Percentiles rank a stretch among this genome's conserved stretches.
phyloP scores from a whole-genome alignment of 2,329 filamentous ascomycete species.

The Penicillium sp. region DNA sequence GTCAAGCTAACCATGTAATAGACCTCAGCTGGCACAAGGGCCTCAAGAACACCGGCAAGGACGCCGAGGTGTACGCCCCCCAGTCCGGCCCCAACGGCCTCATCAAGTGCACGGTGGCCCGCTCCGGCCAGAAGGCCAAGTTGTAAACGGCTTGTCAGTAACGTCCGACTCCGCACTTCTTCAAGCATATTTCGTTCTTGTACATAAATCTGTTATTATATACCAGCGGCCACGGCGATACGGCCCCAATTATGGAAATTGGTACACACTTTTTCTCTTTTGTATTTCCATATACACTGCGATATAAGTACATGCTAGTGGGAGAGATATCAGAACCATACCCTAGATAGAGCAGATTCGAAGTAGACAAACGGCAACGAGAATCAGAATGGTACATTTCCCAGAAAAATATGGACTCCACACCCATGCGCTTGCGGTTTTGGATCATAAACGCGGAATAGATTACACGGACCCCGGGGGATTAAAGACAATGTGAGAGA shows the following conservation, averaged over 20 bases:
- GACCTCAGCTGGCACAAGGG: slow-evolving; percentile 97
- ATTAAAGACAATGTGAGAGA: slow-evolving; percentile 5
- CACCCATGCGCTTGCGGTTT: slow-evolving; percentile 42
- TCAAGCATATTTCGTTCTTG: slow-evolving; percentile 11
- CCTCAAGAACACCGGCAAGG: slow-evolving; percentile 88
- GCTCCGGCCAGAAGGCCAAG: slow-evolving; percentile 34
- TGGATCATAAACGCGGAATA: slow-evolving; percentile 32
- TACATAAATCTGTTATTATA: slow-evolving; percentile 26
- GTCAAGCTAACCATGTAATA: slow-evolving; percentile 35
- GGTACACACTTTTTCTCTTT: slow-evolving; percentile 13
- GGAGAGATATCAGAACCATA: neutral
- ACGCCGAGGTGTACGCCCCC: slow-evolving; percentile 92
- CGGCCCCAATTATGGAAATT: slow-evolving; percentile 12
- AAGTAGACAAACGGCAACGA: neutral
- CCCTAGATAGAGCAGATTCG: neutral
- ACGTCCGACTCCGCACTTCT: slow-evolving; percentile 4
- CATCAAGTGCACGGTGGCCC: slow-evolving; percentile 81
- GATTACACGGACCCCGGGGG: slow-evolving; percentile 21
- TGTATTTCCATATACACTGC: slow-evolving; percentile 19
- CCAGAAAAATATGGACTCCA: slow-evolving; percentile 33
- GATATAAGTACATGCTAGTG: slow-evolving; percentile 24
- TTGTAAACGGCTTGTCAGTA: slow-evolving; percentile 25
- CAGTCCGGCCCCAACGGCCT: slow-evolving; percentile 92
- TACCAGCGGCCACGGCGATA: slow-evolving; percentile 18
- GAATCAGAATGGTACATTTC: slow-evolving; percentile 16